phyloP scores from a whole-genome alignment of 371 early-diverging fungal species.

The Mucor circinelloides region DNA sequence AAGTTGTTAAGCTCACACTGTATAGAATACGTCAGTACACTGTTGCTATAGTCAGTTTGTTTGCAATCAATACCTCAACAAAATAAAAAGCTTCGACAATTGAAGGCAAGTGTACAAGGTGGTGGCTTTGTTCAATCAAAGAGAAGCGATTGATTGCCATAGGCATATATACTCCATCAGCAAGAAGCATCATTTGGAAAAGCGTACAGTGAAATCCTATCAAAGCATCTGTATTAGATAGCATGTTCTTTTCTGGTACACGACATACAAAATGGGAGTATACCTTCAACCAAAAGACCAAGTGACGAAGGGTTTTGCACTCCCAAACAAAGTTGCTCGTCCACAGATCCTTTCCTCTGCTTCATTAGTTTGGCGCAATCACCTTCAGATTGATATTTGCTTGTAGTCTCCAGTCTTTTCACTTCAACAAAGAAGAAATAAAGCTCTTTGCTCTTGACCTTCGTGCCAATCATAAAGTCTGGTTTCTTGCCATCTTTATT shows the following conservation, averaged over 20 bases:
- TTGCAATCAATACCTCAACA: slow-evolving; percentile 25
- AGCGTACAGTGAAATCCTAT: slow-evolving; percentile 18
- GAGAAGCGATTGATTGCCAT: slow-evolving; percentile 17
- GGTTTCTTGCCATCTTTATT: slow-evolving; percentile 2
- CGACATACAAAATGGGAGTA: slow-evolving; percentile 14
- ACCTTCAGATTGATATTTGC: slow-evolving; percentile 15
- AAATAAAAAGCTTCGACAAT: slow-evolving; percentile 19
- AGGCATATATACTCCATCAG: slow-evolving; percentile 26
- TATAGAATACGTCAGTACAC: slow-evolving; percentile 19
- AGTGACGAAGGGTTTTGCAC: slow-evolving; percentile 17
- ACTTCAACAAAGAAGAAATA: slow-evolving; percentile 14
- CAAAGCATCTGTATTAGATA: slow-evolving; percentile 20
- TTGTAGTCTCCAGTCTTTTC: slow-evolving; percentile 7
- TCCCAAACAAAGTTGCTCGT: slow-evolving; percentile 19
- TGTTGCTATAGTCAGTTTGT: slow-evolving; percentile 16
- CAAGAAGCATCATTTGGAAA: slow-evolving; percentile 20
- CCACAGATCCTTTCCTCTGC: slow-evolving; percentile 17
- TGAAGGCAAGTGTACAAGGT: slow-evolving; percentile 15
- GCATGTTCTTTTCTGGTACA: slow-evolving; percentile 15
- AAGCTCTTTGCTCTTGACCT: background rate
- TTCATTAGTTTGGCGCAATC: slow-evolving; percentile 17
- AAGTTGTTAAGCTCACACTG: slow-evolving; percentile 22
- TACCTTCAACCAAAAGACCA: slow-evolving; percentile 7
- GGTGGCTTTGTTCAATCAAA: no score
- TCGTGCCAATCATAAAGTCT: background rate